Base-by-base conservation (phyloP, 1,284 basidiomycete genomes). In the Ceratobasidium sp. region DNA sequence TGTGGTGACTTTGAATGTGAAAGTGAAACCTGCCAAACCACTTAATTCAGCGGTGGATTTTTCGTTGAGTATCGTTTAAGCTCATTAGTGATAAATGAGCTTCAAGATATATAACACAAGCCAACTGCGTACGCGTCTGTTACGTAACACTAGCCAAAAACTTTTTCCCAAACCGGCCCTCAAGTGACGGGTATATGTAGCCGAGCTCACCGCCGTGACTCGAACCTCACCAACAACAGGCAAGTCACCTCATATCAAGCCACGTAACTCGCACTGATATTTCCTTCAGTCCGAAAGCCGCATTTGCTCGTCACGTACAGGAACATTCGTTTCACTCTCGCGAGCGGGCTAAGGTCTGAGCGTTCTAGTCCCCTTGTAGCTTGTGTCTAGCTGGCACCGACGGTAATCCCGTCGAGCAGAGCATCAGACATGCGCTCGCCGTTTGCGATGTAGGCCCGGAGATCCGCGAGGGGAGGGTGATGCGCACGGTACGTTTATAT, bases 341-440 rank as follows among this genome's bases (percentile, higher is more conserved):
- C 69, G 69, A 74, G 69, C 69, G 69, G 69, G 69, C 69, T 63
- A 74, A 74, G 69, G 69, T 74, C 69, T 74, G 69, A 74, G 69
- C 45, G 35, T 74, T 74, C 58, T 61, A 74, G 58, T 74, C 69
- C 69, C 58, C 69, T 61, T 61, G 54, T 49, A 61, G 17, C 45
- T 0, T 47, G 69, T 74, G 69, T 74, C 69, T 74, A 74, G 69
- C 69, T 53, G 69, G 69, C 69, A 74, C 69, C 69, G 69, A 42
- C 56, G 26, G 39, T 63, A 61, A 74, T 23, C 5, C 26, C 56
- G 69, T 65, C 69, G 58, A 74, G 69, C 69, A 63, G 69, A 74
- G 69, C 69, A 74, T 74, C 69, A 74, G 69, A 74, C 56, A 74
- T 63, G 69, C 69, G 69, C 56, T 74, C 69, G 69, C 26, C 56